Conservation (phyloP, 495 filamentous ascomycete genomes). For the Cairneyella variabilis region DNA sequence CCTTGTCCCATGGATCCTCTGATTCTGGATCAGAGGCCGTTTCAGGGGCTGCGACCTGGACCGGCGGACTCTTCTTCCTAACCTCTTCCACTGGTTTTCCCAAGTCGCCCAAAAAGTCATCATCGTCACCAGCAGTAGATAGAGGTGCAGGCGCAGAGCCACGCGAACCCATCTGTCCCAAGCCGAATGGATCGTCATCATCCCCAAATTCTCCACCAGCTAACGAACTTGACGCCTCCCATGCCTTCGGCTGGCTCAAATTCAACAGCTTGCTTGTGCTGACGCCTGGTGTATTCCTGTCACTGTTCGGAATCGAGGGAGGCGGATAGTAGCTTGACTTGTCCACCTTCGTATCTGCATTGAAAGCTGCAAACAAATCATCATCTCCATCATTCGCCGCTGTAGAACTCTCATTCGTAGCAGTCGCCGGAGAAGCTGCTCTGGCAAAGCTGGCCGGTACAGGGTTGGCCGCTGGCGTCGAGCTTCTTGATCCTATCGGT, state of each 20-base stretch:
- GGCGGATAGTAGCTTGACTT: constrained; percentile 58
- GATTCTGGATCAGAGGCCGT: constrained; percentile 42
- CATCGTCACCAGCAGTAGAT: constrained; percentile 45
- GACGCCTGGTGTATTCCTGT: constrained; percentile 39
- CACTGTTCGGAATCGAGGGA: constrained; percentile 40
- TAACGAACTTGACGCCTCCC: constrained; percentile 27
- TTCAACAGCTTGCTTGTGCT: constrained; percentile 20
- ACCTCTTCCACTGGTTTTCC: constrained; percentile 84
- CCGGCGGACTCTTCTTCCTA: constrained; percentile 32
- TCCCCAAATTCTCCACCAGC: constrained; percentile 31
- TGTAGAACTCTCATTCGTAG: constrained; percentile 17
- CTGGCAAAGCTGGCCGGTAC: constrained; percentile 20
- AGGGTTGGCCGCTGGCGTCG: constrained; percentile 21
- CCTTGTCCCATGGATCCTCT: constrained; percentile 68
- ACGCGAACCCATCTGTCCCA: constrained; percentile 58
- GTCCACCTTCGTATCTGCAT: constrained; percentile 53
- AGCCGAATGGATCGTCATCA: constrained; percentile 86
- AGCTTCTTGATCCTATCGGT: constrained; percentile 16
- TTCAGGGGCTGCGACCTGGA: constrained; percentile 34
- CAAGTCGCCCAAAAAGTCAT: constrained; percentile 86
- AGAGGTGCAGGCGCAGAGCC: constrained; percentile 31
- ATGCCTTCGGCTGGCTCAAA: constrained; percentile 36
- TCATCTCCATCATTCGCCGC: constrained; percentile 38
- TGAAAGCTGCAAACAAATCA: constrained; percentile 61
- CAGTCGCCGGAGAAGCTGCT: constrained; percentile 15